These are phyloP conservation scores for Epipyxis sp. DNA, from an alignment of 108 stramenopile genomes.

Conservation along the genomic window DNA sequence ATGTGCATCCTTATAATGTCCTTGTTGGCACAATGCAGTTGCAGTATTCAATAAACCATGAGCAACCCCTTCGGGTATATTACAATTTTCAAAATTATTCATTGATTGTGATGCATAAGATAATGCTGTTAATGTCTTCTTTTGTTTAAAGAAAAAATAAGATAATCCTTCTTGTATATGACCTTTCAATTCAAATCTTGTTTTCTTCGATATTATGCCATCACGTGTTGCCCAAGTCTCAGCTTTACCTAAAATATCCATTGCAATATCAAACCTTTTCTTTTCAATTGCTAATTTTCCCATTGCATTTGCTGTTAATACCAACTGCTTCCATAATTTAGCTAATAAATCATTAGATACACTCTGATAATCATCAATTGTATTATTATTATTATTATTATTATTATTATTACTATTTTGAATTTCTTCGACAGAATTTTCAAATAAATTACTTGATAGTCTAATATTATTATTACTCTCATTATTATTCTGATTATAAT, in stretches of 20 bases:
- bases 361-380: too few species aligned
- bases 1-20: slow-evolving; percentile 57
- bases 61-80: slow-evolving; percentile 44
- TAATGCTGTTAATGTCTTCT: slow-evolving; percentile 52
- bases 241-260: background rate
- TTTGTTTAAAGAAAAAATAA: slow-evolving; percentile 57
- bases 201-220: background rate
- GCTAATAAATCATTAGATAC: too few species aligned
- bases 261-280: background rate
- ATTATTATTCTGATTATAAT: too few species aligned
- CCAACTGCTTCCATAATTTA: background rate
- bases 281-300: background rate
- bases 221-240: slow-evolving; percentile 3
- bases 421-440: too few species aligned
- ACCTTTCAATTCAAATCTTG: slow-evolving; percentile 39
- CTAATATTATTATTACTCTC: too few species aligned
- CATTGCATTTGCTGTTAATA: background rate
- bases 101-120: slow-evolving; percentile 54
- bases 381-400: too few species aligned
- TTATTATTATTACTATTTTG: too few species aligned
- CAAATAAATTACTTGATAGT: too few species aligned
- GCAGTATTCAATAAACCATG: slow-evolving; percentile 57
- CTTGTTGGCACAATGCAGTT: slow-evolving; percentile 43
- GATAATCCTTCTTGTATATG: slow-evolving; percentile 54
- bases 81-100: slow-evolving; percentile 38